phyloP scores from a whole-genome alignment of 345 rosid species.

The Euphorbia lathyris region DNA sequence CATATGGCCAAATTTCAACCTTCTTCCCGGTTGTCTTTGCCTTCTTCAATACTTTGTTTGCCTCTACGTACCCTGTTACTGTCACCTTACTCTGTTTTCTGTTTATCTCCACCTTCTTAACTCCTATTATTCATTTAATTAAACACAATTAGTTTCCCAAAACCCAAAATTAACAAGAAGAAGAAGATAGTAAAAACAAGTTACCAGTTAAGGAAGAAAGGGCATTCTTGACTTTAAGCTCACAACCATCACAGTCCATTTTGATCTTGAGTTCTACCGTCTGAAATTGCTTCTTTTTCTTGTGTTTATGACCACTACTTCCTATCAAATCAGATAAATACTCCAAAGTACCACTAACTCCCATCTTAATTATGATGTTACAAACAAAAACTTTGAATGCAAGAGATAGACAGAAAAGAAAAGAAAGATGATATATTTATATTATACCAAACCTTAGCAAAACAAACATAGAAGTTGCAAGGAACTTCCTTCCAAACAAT shows the following conservation, averaged over 20 bases:
- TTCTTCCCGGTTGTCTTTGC: constrained; percentile 89
- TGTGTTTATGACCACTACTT: constrained; percentile 48
- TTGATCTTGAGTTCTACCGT: constrained; percentile 90
- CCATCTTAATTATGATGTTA: constrained; percentile 35
- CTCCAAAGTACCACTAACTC: constrained; percentile 80
- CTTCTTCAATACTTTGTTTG: constrained; percentile 75
- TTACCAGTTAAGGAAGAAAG: constrained; percentile 80
- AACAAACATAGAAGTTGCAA: constrained; percentile 24
- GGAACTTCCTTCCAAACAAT: constrained; percentile 25
- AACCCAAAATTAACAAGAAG: too few species aligned
- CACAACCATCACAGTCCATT: constrained; percentile 99
- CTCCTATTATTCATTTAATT: constrained; percentile 40
- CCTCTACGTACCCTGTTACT: constrained; percentile 76
- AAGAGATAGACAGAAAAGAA: background rate
- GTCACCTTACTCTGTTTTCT: constrained; percentile 90
- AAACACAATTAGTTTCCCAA: too few species aligned
- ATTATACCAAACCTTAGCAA: background rate
- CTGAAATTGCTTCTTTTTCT: constrained; percentile 67
- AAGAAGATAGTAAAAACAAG: background rate
- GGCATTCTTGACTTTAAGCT: constrained; percentile 83
- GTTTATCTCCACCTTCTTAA: constrained; percentile 74
- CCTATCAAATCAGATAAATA: constrained; percentile 73
- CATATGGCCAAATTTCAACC: constrained; percentile 95
- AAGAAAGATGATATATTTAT: constrained; percentile 8
- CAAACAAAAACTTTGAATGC: background rate